A percentile compares a stretch with the other conserved stretches of the same genome.
Conservation (phyloP, 768 basidiomycete species). For the Russula sp. region DNA sequence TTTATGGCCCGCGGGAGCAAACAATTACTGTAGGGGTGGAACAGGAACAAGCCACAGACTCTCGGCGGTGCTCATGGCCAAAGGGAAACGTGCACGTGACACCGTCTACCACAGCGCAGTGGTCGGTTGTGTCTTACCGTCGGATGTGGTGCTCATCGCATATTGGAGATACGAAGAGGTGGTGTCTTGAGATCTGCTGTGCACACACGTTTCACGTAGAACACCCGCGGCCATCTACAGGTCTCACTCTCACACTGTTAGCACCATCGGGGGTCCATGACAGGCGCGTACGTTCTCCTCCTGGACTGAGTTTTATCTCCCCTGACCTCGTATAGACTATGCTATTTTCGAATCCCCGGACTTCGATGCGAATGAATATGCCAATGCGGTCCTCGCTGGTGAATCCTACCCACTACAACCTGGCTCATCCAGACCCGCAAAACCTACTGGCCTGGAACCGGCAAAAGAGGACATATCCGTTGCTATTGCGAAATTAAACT, state of each 20-base stretch:
- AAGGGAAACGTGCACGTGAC: neutral
- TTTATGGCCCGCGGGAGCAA: too few relatives aligned
- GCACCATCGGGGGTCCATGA: conserved; percentile 6
- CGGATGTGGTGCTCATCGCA: too few relatives aligned
- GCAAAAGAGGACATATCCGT: conserved; percentile 84
- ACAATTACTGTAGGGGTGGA: too few relatives aligned
- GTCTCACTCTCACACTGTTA: neutral
- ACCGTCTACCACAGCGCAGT: too few relatives aligned
- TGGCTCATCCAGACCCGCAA: conserved; percentile 26
- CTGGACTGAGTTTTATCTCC: neutral
- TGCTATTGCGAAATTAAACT: conserved; percentile 80
- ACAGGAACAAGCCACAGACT: too few relatives aligned
- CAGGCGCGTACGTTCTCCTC: conserved; percentile 18
- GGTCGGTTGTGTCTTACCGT: too few relatives aligned
- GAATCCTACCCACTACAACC: conserved; percentile 56
- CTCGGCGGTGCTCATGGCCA: too few relatives aligned
- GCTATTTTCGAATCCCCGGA: conserved; percentile 61
- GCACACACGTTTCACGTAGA: neutral
- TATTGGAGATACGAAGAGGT: neutral
- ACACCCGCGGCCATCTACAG: too few relatives aligned
- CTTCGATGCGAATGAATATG: conserved; percentile 87
- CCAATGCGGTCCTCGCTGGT: conserved; percentile 82
- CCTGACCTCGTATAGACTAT: conserved; percentile 46
- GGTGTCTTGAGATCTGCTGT: neutral
- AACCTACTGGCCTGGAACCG: conserved; percentile 40